Evolutionary conservation across 2,329 filamentous ascomycete species (phyloP).

Genomic region (Blastomyces parvus): DNA sequence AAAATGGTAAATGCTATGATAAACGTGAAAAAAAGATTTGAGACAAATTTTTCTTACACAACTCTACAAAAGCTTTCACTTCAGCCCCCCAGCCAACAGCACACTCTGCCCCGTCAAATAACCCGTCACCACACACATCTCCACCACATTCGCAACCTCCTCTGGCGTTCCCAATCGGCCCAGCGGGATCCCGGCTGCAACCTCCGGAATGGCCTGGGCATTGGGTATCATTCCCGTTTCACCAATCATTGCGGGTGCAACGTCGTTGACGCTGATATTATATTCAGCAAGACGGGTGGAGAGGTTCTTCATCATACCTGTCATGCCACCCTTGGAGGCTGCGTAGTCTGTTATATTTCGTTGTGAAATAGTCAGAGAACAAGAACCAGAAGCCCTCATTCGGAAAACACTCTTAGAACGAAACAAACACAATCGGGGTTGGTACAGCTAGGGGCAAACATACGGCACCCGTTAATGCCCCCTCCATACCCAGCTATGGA

Average conservation of each 20-base stretch:
- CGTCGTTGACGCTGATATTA: slow-evolving; percentile 58
- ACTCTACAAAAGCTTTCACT: slow-evolving; percentile 25
- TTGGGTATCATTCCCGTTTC: slow-evolving; percentile 55
- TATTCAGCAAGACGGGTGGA: slow-evolving; percentile 49
- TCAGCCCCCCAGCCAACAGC: slow-evolving; percentile 44
- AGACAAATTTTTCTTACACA: neutral
- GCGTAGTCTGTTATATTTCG: slow-evolving; percentile 36
- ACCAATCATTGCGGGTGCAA: slow-evolving; percentile 61
- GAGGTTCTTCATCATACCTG: slow-evolving; percentile 57
- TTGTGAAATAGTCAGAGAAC: neutral
- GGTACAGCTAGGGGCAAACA: slow-evolving; percentile 12
- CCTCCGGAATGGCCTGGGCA: slow-evolving; percentile 48
- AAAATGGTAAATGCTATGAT: too few relatives aligned
- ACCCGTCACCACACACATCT: slow-evolving; percentile 52
- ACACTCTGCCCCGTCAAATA: slow-evolving; percentile 52
- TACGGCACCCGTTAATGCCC: slow-evolving; percentile 53
- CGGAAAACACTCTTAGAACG: neutral
- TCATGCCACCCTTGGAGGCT: slow-evolving; percentile 53
- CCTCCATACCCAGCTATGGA: slow-evolving; percentile 55
- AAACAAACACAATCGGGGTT: neutral
- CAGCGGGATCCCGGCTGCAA: slow-evolving; percentile 51
- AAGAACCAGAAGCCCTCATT: neutral
- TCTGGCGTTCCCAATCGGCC: slow-evolving; percentile 49
- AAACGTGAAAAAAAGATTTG: neutral
- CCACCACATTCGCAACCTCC: slow-evolving; percentile 53